A percentile compares a stretch with the other conserved stretches of the same genome.
Conservation (phyloP, 140 eudicot species). For the Oenanthe javanica region DNA sequence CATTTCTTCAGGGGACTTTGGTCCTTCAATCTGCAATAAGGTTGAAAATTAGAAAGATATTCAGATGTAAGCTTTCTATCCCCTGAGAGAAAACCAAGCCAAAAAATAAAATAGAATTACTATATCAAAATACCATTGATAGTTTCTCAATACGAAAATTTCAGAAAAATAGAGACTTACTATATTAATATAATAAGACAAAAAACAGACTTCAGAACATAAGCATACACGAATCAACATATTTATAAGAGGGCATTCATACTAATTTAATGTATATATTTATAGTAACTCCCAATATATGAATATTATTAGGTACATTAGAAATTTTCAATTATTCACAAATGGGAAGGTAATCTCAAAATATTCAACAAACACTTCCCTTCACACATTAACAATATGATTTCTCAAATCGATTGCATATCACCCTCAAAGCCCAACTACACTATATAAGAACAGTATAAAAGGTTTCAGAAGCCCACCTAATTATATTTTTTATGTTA, state of each 20-base stretch:
- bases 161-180: too few species aligned
- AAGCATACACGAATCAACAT: too few species aligned
- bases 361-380: not conserved
- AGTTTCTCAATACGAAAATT: too few species aligned
- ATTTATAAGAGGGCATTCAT: not conserved
- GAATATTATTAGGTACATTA: not conserved
- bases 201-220: too few species aligned
- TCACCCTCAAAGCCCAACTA: not conserved
- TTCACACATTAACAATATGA: not conserved
- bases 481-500: not conserved
- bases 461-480: not conserved
- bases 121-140: too few species aligned
- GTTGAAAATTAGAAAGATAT: not conserved
- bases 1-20: slow-evolving; percentile 85
- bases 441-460: not conserved
- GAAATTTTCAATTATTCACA: not conserved
- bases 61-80: not conserved
- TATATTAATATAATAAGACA: too few species aligned
- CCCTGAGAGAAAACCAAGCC: not conserved
- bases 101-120: not conserved
- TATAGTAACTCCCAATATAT: not conserved
- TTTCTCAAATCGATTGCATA: not conserved
- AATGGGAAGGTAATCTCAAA: not conserved
- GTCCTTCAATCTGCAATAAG: slow-evolving; percentile 75
- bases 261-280: not conserved